Evolutionary conservation across 257 asterid species (phyloP).

Genomic region (Solanum corneliomulleri): DNA sequence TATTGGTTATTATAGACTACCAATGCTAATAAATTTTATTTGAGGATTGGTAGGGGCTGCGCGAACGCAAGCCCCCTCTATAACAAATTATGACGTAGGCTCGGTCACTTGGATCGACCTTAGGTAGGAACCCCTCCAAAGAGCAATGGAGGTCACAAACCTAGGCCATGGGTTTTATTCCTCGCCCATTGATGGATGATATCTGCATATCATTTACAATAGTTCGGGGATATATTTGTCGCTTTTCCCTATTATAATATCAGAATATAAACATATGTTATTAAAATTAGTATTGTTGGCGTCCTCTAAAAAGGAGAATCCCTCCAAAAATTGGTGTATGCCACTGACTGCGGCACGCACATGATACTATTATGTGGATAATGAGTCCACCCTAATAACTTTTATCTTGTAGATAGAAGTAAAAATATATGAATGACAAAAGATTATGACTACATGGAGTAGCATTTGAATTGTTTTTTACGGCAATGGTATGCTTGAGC

Average conservation of each 20-base stretch:
- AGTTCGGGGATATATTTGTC: too few species aligned
- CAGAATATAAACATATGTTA: too few species aligned
- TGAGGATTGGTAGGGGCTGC: too few species aligned
- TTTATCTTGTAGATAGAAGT: not conserved
- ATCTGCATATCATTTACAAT: too few species aligned
- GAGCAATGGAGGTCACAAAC: conserved; percentile 17
- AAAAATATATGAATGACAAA: not conserved
- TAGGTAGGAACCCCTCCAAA: conserved; percentile 2
- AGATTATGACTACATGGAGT: not conserved
- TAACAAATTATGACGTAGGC: too few species aligned
- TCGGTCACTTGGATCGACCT: too few species aligned
- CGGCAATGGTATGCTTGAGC: not conserved
- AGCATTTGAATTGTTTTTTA: not conserved
- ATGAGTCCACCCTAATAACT: not conserved
- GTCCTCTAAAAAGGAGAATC: not conserved
- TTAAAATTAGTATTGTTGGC: not conserved
- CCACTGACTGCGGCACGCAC: not conserved
- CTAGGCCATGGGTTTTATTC: not conserved
- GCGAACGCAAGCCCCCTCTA: too few species aligned
- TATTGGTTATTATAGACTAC: too few species aligned
- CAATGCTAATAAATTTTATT: too few species aligned
- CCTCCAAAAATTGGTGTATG: not conserved
- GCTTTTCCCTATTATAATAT: too few species aligned
- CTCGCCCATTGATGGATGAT: too few species aligned
- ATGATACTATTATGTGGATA: not conserved